These are phyloP conservation scores for Mucuna pruriens DNA, from an alignment of 306 rosid species.

Conservation along the genomic window DNA sequence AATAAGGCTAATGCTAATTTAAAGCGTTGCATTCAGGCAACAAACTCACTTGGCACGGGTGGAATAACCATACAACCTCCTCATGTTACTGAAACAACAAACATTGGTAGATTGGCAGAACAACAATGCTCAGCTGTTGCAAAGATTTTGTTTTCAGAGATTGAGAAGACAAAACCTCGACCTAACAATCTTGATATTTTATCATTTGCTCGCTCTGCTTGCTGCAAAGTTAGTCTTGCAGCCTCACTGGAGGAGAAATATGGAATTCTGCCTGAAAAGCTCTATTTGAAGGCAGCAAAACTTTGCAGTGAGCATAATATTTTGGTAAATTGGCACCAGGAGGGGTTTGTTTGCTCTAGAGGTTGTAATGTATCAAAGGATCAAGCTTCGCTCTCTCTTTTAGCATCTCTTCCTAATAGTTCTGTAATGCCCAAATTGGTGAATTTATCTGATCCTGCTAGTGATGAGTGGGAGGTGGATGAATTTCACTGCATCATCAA, in stretches of 20 bases:
- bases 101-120: constrained; percentile 65
- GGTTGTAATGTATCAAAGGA: constrained; percentile 68
- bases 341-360: constrained; percentile 78
- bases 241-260: constrained; percentile 71
- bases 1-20: constrained; percentile 77
- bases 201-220: constrained; percentile 74
- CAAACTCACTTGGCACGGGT: constrained; percentile 62
- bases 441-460: constrained; percentile 47
- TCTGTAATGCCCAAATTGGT: constrained; percentile 38
- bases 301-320: constrained; percentile 83
- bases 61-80: constrained; percentile 52
- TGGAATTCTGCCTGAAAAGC: constrained; percentile 75
- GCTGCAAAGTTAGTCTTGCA: constrained; percentile 80
- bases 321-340: constrained; percentile 73
- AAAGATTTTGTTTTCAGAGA: constrained; percentile 82
- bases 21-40: constrained; percentile 74
- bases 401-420: constrained; percentile 62
- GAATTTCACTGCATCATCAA: constrained; percentile 77
- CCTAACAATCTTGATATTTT: constrained; percentile 79
- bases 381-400: constrained; percentile 54
- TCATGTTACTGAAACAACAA: constrained; percentile 55
- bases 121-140: constrained; percentile 84
- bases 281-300: constrained; percentile 90
- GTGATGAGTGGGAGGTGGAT: constrained; percentile 69
- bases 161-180: constrained; percentile 78